phyloP scores from a whole-genome alignment of 345 rosid genomes.

The Brassica napus region DNA sequence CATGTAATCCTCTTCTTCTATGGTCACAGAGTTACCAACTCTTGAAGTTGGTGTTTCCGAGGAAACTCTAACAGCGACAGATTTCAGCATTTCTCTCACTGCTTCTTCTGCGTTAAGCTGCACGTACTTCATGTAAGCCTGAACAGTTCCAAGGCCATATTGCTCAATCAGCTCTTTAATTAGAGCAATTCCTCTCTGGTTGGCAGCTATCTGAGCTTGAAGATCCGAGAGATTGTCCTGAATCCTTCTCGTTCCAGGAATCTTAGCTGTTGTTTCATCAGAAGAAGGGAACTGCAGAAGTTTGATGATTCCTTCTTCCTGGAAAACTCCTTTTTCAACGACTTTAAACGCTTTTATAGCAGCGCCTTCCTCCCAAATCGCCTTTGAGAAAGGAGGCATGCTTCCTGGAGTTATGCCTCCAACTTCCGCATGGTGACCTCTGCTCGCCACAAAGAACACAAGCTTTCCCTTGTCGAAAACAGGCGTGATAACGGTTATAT shows the following conservation, averaged over 20 bases:
- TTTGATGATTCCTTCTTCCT: slow-evolving; percentile 82
- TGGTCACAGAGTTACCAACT: slow-evolving; percentile 43
- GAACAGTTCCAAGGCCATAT: slow-evolving; percentile 82
- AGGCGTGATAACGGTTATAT: slow-evolving; percentile 93
- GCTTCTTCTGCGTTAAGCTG: slow-evolving; percentile 93
- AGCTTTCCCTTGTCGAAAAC: slow-evolving; percentile 73
- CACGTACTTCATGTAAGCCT: slow-evolving; percentile 88
- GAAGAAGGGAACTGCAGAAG: slow-evolving; percentile 69
- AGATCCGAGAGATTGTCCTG: slow-evolving; percentile 94
- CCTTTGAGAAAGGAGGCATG: slow-evolving; percentile 98
- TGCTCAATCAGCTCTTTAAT: slow-evolving; percentile 89
- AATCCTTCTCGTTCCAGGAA: slow-evolving; percentile 85
- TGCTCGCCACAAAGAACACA: slow-evolving; percentile 95
- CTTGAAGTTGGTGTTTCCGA: slow-evolving; percentile 38
- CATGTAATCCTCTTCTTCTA: slow-evolving; percentile 92
- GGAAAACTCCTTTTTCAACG: slow-evolving; percentile 77
- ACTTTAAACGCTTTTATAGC: slow-evolving; percentile 95
- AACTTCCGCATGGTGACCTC: slow-evolving; percentile 99
- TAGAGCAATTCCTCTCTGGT: slow-evolving; percentile 84
- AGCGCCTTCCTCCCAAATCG: slow-evolving; percentile 96
- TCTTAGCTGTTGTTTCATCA: slow-evolving; percentile 48
- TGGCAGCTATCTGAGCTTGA: slow-evolving; percentile 97
- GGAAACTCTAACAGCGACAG: slow-evolving; percentile 65
- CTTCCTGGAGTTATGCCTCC: slow-evolving; percentile 99
- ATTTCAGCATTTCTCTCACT: slow-evolving; percentile 92